Evolutionary conservation across 2,329 filamentous ascomycete species (phyloP).

Genomic region (Phyllosticta citribraziliensis): DNA sequence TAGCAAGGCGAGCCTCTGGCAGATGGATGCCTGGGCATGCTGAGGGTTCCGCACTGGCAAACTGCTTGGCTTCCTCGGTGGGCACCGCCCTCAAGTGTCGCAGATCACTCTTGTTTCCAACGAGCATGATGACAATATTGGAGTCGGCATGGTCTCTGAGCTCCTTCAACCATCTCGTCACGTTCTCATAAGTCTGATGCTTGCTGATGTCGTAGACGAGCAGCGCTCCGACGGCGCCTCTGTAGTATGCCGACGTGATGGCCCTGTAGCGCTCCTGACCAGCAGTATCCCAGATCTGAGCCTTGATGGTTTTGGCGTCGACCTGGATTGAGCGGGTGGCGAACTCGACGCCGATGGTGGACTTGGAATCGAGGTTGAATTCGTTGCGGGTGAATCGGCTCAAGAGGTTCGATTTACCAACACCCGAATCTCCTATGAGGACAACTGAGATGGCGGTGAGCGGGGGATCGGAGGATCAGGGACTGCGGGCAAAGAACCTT

Average conservation of each 20-base stretch:
- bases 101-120: slow-evolving; percentile 99
- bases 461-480: slow-evolving; percentile 15
- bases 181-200: slow-evolving; percentile 98
- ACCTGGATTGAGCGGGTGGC: slow-evolving; percentile 98
- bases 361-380: slow-evolving; percentile 99
- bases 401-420: slow-evolving; percentile 99
- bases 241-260: slow-evolving; percentile 98
- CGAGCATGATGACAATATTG: slow-evolving; percentile 99
- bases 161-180: slow-evolving; percentile 98
- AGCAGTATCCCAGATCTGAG: slow-evolving; percentile 99
- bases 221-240: slow-evolving; percentile 90
- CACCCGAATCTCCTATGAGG: slow-evolving; percentile 96
- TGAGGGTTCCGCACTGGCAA: slow-evolving; percentile 62
- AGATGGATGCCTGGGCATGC: background rate
- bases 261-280: slow-evolving; percentile 98
- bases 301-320: slow-evolving; percentile 99
- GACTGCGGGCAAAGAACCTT: slow-evolving; percentile 52
- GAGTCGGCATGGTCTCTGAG: slow-evolving; percentile 94
- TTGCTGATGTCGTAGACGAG: slow-evolving; percentile 99
- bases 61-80: slow-evolving; percentile 94
- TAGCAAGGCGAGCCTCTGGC: background rate
- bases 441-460: slow-evolving; percentile 57
- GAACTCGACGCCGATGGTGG: slow-evolving; percentile 98
- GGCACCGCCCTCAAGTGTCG: slow-evolving; percentile 93
- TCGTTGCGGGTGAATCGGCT: slow-evolving; percentile 99